Percentiles rank a stretch among this genome's conserved stretches.
Conservation (phyloP, 352 stramenopile species). For the Phytopythium ostracodes region DNA sequence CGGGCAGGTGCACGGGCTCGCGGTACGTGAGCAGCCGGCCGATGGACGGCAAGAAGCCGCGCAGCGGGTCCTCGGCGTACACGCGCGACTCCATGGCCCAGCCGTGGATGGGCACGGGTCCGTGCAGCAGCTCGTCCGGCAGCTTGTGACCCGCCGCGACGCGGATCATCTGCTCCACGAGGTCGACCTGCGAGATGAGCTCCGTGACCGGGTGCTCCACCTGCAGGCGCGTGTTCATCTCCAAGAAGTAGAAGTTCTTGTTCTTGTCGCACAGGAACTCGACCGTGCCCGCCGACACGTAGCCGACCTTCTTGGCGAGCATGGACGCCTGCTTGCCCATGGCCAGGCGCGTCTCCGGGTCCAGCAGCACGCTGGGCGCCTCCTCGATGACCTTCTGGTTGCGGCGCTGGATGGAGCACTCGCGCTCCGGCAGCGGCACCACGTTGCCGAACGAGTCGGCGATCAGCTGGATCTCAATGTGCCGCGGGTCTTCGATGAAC, state of each 20-base stretch:
- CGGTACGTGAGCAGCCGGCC: slow-evolving; percentile 92
- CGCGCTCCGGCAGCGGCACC: slow-evolving; percentile 91
- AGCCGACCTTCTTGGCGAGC: slow-evolving; percentile 91
- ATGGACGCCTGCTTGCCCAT: slow-evolving; percentile 87
- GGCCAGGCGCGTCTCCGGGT: slow-evolving; percentile 78
- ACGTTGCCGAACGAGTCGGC: slow-evolving; percentile 90
- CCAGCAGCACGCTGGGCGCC: slow-evolving; percentile 87
- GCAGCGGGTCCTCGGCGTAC: slow-evolving; percentile 96
- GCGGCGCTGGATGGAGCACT: slow-evolving; percentile 95
- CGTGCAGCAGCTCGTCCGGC: slow-evolving; percentile 73
- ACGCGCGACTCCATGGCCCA: slow-evolving; percentile 93
- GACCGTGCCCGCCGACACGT: slow-evolving; percentile 94
- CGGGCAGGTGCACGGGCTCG: slow-evolving; percentile 73
- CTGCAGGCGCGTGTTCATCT: slow-evolving; percentile 97
- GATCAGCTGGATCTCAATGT: slow-evolving; percentile 98
- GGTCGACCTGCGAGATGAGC: slow-evolving; percentile 89
- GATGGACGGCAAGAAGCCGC: slow-evolving; percentile 93
- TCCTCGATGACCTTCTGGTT: slow-evolving; percentile 99
- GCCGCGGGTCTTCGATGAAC: slow-evolving; percentile 95
- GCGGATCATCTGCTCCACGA: slow-evolving; percentile 96
- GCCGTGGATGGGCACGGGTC: slow-evolving; percentile 52
- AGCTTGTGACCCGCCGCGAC: slow-evolving; percentile 91
- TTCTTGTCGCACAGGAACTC: slow-evolving; percentile 96
- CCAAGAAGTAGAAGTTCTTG: slow-evolving; percentile 98
- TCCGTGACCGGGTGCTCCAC: slow-evolving; percentile 97